These are phyloP conservation scores for Tulasnella sp. DNA, from an alignment of 768 basidiomycete genomes.

Conservation along the genomic window DNA sequence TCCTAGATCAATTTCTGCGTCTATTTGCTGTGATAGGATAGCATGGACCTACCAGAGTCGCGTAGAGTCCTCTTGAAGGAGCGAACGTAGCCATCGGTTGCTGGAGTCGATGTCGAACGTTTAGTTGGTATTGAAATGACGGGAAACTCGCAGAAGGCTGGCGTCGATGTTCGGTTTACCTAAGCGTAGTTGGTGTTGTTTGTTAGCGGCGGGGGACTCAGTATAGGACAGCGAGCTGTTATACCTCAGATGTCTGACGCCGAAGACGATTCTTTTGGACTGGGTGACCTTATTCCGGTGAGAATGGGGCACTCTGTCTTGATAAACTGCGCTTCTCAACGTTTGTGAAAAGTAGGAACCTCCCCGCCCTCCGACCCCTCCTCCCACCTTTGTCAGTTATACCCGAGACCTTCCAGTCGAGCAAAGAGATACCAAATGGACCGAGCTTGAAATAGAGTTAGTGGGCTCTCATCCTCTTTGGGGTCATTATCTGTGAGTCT, in stretches of 20 bases:
- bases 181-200: not conserved
- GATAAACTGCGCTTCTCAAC: not conserved
- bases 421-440: conserved; percentile 18
- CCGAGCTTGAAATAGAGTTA: conserved; percentile 47
- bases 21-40: not conserved
- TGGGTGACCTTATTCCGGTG: not conserved
- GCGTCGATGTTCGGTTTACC: not conserved
- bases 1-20: not conserved
- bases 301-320: not conserved
- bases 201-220: not conserved
- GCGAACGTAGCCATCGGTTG: not conserved
- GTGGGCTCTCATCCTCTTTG: conserved; percentile 74
- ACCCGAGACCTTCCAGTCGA: conserved; percentile 3
- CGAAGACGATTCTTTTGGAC: not conserved
- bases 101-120: no score
- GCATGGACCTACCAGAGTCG: not conserved
- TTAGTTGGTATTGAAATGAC: not conserved
- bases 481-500: conserved; percentile 61
- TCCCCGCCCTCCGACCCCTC: conserved; percentile 19
- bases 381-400: conserved; percentile 19
- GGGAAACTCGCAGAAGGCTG: not conserved
- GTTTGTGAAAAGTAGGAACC: conserved; percentile 17
- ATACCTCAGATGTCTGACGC: not conserved
- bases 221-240: not conserved
- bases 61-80: conserved; percentile 5